Percentiles rank a stretch among this genome's conserved stretches.
phyloP scores from a whole-genome alignment of 371 early-diverging fungal species.

The Mortierella sp. region DNA sequence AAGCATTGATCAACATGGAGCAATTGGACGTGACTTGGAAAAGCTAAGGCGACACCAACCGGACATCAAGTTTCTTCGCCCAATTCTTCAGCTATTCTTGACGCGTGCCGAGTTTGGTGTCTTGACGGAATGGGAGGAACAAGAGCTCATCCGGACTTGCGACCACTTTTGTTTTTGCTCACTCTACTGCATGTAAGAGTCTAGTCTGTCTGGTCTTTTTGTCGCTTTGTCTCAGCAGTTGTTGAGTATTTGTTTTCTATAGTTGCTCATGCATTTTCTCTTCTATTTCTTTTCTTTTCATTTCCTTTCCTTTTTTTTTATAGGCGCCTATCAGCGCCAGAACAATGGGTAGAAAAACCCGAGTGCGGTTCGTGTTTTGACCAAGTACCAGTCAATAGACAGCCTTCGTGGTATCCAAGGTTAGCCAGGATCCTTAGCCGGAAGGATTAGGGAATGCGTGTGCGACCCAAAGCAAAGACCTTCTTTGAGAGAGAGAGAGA shows the following conservation, averaged over 20 bases:
- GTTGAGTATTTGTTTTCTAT: background rate
- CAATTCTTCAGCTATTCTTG: constrained; percentile 23
- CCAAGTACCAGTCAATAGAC: constrained; percentile 11
- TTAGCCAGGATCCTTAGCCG: constrained; percentile 24
- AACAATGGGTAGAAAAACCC: background rate
- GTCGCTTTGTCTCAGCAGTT: background rate
- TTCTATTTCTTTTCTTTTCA: background rate
- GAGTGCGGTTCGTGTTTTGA: constrained; percentile 20
- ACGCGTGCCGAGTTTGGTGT: constrained; percentile 42
- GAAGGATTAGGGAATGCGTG: too few relatives aligned
- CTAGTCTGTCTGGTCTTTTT: background rate
- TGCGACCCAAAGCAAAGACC: too few relatives aligned
- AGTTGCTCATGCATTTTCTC: background rate
- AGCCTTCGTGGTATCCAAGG: constrained; percentile 27
- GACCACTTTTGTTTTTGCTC: constrained; percentile 32
- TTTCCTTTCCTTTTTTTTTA: background rate
- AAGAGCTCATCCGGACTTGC: constrained; percentile 20
- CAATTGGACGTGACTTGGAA: background rate
- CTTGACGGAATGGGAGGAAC: constrained; percentile 25
- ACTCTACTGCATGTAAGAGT: constrained; percentile 16
- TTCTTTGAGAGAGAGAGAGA: too few relatives aligned
- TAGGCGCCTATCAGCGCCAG: background rate
- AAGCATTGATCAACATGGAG: too few relatives aligned
- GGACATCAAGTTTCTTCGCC: constrained; percentile 18
- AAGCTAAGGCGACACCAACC: constrained; percentile 5